A percentile compares a stretch with the other conserved stretches of the same genome.
Conservation (phyloP, 2,329 filamentous ascomycete species). For the Elsinoe perseae region DNA sequence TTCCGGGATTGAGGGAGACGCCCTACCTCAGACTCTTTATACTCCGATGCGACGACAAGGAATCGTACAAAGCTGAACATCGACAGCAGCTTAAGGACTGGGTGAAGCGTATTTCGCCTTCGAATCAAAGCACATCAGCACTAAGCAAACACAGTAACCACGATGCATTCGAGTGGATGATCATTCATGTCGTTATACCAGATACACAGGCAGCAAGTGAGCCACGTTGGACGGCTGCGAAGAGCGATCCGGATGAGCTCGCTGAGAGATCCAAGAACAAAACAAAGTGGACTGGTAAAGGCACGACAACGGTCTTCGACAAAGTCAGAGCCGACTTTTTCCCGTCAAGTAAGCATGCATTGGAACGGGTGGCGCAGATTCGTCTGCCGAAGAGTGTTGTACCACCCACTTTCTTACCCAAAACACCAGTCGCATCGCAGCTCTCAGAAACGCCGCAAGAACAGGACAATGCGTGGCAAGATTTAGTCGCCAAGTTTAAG, state of each 20-base stretch:
- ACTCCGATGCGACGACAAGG: constrained; percentile 89
- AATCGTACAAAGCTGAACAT: constrained; percentile 76
- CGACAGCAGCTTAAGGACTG: constrained; percentile 79
- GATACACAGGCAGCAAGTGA: constrained; percentile 75
- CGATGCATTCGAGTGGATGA: constrained; percentile 92
- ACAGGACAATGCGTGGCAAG: constrained; percentile 71
- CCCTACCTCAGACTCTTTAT: constrained; percentile 89
- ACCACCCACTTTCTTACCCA: constrained; percentile 40
- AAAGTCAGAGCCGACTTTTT: constrained; percentile 90
- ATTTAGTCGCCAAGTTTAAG: constrained; percentile 81
- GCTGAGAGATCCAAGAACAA: constrained; percentile 58
- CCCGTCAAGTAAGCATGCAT: constrained; percentile 59
- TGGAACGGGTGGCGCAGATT: constrained; percentile 78
- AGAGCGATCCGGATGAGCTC: constrained; percentile 44
- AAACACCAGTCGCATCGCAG: constrained; percentile 36
- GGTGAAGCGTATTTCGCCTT: constrained; percentile 69
- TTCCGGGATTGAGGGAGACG: constrained; percentile 83
- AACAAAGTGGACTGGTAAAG: constrained; percentile 68
- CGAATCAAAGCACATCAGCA: constrained; percentile 48
- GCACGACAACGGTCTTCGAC: constrained; percentile 76
- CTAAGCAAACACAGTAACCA: constrained; percentile 75
- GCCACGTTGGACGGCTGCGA: constrained; percentile 53
- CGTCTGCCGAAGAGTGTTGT: constrained; percentile 53
- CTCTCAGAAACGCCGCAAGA: constrained; percentile 69
- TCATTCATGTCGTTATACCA: constrained; percentile 84